Conservation (phyloP, 2,329 filamentous ascomycete genomes). For the Epichloe bromicola region DNA sequence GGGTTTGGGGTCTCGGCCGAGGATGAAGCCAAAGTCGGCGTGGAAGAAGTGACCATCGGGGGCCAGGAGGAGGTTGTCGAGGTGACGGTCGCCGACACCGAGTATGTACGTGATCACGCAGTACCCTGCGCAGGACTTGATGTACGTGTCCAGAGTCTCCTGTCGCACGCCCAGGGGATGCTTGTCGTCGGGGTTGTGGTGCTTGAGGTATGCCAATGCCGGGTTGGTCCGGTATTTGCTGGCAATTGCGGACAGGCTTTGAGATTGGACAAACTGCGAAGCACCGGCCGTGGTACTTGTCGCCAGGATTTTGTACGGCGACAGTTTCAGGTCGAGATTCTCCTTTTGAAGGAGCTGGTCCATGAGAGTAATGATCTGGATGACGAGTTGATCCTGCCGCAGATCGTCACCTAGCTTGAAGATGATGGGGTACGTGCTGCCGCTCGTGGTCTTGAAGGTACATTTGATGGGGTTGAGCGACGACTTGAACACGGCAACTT, state of each 20-base stretch:
- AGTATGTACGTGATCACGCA: constrained; percentile 98
- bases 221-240: constrained; percentile 65
- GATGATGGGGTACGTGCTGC: constrained; percentile 75
- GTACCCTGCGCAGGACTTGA: constrained; percentile 92
- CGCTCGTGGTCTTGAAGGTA: constrained; percentile 70
- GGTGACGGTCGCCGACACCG: constrained; percentile 87
- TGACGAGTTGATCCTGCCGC: constrained; percentile 91
- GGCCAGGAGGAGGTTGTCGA: constrained; percentile 86
- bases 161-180: constrained; percentile 78
- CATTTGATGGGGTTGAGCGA: constrained; percentile 84
- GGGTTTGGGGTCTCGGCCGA: constrained; percentile 91
- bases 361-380: constrained; percentile 96
- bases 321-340: constrained; percentile 87
- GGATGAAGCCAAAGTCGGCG: constrained; percentile 95
- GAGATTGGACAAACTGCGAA: constrained; percentile 85
- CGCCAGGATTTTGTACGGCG: constrained; percentile 90
- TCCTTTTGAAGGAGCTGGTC: constrained; percentile 91
- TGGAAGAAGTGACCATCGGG: constrained; percentile 95
- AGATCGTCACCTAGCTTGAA: constrained; percentile 97
- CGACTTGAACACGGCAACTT: constrained; percentile 90
- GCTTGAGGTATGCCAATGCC: constrained; percentile 71
- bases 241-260: constrained; percentile 69
- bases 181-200: constrained; percentile 75
- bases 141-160: constrained; percentile 87
- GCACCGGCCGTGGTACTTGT: constrained; percentile 82